These are phyloP conservation scores for Talaromyces sp. DNA, from an alignment of 2,329 filamentous ascomycete species.

Conservation along the genomic window DNA sequence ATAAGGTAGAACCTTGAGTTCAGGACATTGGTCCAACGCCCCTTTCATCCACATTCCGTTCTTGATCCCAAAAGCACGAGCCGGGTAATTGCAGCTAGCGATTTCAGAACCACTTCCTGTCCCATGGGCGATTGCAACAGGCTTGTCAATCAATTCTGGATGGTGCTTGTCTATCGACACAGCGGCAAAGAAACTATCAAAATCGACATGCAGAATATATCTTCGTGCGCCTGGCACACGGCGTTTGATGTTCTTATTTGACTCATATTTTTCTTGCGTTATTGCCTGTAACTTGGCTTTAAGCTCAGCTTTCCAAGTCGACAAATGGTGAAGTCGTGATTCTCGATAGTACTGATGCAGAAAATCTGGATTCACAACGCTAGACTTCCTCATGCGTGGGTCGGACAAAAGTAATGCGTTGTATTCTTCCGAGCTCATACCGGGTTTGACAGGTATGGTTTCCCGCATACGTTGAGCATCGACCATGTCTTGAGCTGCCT, in stretches of 20 bases:
- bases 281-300: slow-evolving; percentile 84
- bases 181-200: slow-evolving; percentile 97
- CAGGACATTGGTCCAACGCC: slow-evolving; percentile 76
- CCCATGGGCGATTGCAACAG: slow-evolving; percentile 84
- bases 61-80: slow-evolving; percentile 79
- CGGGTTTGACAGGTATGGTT: slow-evolving; percentile 32
- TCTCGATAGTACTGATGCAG: slow-evolving; percentile 93
- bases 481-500: background rate
- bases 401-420: slow-evolving; percentile 82
- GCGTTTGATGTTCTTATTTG: slow-evolving; percentile 49
- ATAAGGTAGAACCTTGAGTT: slow-evolving; percentile 86
- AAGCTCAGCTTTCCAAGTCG: slow-evolving; percentile 92
- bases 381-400: slow-evolving; percentile 80
- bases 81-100: slow-evolving; percentile 94
- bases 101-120: slow-evolving; percentile 85
- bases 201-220: slow-evolving; percentile 94
- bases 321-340: slow-evolving; percentile 89
- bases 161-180: slow-evolving; percentile 75
- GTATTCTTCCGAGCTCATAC: slow-evolving; percentile 84
- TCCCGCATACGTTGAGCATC: slow-evolving; percentile 16
- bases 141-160: slow-evolving; percentile 72
- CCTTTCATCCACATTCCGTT: slow-evolving; percentile 99
- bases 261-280: slow-evolving; percentile 63
- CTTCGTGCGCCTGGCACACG: slow-evolving; percentile 62
- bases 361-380: slow-evolving; percentile 88